Evolutionary conservation across 345 rosid genomes (phyloP), one percentile per base, ranked within the genome.

Genomic region (Eutrema japonicum): DNA sequence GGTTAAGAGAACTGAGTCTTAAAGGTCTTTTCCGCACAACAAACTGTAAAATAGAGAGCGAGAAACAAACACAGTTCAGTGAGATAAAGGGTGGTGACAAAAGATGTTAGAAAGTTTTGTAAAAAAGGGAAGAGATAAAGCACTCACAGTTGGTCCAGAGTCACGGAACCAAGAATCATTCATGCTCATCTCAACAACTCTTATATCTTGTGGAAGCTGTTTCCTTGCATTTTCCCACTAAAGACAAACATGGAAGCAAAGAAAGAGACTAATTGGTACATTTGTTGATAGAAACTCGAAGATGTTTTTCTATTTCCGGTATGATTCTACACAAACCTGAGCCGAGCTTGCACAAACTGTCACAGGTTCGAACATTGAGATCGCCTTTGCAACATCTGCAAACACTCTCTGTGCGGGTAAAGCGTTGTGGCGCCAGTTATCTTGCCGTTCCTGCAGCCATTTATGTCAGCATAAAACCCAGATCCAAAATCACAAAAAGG

Each of bases 121-220:
- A 9, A 22, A 22, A 45, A 42, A 7, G 8, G 53, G 26, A 13
- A 57, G 71, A 50, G 60, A 13, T 10, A 42, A 49, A 45, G 63
- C 65, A 62, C 96, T 89, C 72, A 95, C 97, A 63, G 96, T 95
- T 63, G 99, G 96, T 49, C 97, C 99, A 55, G 87, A 82, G 79
- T 95, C 99, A 1, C 97, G 95, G 73, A 95, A 87, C 99, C 99
- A 94, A 50, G 97, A 86, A 78, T 89, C 99, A 29, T 92, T 87
- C 93, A 91, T 89, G 71, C 96, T 88, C 90, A 95, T 86, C 84
- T 92, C 97, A 75, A 89, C 56, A 61, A 95, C 91, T 84, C 96
- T 83, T 69, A 95, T 75, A 49, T 87, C 80, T 36, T 79, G 82
- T 26, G 97, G 99, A 65, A 95, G 82, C 77, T 73, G 89, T 42